Conservation (phyloP, 805 yeast species). For the Lachancea kluyveri region DNA sequence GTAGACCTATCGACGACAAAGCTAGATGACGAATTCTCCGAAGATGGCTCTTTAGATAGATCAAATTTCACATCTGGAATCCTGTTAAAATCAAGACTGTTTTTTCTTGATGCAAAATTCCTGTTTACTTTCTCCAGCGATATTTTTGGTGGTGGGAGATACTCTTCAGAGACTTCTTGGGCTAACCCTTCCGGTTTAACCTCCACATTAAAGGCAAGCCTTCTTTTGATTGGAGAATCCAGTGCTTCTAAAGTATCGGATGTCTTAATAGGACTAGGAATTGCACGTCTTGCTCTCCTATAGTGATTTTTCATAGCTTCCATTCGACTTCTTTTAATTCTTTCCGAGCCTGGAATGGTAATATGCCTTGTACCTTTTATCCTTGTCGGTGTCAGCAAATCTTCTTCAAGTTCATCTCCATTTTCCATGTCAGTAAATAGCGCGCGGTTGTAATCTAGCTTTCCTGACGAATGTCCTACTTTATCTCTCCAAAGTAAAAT, state of each 20-base stretch:
- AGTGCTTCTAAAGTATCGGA: constrained; percentile 18
- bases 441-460: too few relatives aligned
- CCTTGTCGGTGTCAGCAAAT: constrained; percentile 19
- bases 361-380: constrained; percentile 13
- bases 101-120: constrained; percentile 14
- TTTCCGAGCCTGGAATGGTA: constrained; percentile 34
- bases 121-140: constrained; percentile 17
- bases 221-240: constrained; percentile 12
- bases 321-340: constrained; percentile 30
- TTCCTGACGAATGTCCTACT: too few relatives aligned
- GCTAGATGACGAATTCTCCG: constrained; percentile 2
- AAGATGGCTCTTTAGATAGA: constrained; percentile 11
- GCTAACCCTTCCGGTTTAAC: neutral
- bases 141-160: constrained; percentile 19
- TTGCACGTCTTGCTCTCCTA: constrained; percentile 30
- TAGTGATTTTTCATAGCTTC: constrained; percentile 34
- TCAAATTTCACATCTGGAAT: constrained; percentile 16
- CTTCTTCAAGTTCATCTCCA: constrained; percentile 13
- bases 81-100: constrained; percentile 16
- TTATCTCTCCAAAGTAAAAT: constrained; percentile 32
- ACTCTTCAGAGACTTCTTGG: too few relatives aligned
- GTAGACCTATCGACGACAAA: constrained; percentile 3
- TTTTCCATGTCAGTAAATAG: too few relatives aligned
- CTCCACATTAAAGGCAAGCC: constrained; percentile 1
- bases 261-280: constrained; percentile 35